phyloP scores from a whole-genome alignment of 352 stramenopile genomes.

The Globisporangium apiculatum region DNA sequence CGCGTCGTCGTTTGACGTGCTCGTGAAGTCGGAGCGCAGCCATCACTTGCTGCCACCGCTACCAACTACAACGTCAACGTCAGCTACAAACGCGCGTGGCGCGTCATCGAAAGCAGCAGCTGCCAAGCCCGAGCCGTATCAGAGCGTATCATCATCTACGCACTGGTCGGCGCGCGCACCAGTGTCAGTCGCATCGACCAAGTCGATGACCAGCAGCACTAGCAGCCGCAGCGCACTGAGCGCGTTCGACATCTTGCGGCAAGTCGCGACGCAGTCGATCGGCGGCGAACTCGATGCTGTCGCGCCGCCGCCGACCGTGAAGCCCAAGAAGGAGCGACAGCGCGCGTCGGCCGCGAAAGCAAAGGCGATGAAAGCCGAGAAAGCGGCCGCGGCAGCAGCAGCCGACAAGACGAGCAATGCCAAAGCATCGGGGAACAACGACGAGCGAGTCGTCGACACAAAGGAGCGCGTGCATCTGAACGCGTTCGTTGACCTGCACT shows the following conservation, averaged over 20 bases:
- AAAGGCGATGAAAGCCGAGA: slow-evolving; percentile 7
- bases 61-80: not conserved
- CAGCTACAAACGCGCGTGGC: not conserved
- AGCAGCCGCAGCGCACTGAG: slow-evolving; percentile 33
- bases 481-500: slow-evolving; percentile 78
- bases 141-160: slow-evolving; percentile 11
- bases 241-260: slow-evolving; percentile 75
- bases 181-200: slow-evolving; percentile 1
- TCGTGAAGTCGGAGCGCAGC: slow-evolving; percentile 50
- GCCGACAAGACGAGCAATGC: slow-evolving; percentile 5
- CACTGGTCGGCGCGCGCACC: slow-evolving; percentile 15
- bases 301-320: slow-evolving; percentile 8
- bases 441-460: not conserved
- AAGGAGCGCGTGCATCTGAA: slow-evolving; percentile 64
- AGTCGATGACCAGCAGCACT: not conserved
- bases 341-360: slow-evolving; percentile 2
- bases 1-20: slow-evolving; percentile 23
- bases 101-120: not conserved
- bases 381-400: not conserved
- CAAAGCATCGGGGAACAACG: not conserved
- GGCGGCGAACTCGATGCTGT: slow-evolving; percentile 32
- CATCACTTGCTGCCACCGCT: slow-evolving; percentile 23
- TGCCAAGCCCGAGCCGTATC: slow-evolving; percentile 11
- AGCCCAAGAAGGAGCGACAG: slow-evolving; percentile 8
- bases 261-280: slow-evolving; percentile 73